Evolutionary conservation across 2,329 filamentous ascomycete genomes (phyloP).

Genomic region (Oidium heveae): DNA sequence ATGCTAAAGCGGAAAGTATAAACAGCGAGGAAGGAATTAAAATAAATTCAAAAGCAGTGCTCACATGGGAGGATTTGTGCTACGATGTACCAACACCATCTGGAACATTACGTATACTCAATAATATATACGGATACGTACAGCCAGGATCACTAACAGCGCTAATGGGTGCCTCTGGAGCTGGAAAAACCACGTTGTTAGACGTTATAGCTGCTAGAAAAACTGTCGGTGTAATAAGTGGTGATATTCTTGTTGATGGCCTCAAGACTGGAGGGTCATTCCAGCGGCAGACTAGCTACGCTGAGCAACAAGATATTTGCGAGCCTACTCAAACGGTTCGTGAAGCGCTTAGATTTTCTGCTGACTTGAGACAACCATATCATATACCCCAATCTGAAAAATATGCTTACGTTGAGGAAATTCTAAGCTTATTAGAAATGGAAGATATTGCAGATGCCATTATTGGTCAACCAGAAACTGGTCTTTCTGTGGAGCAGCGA

Average conservation of each 20-base stretch:
- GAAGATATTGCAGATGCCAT: conserved; percentile 40
- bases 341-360: conserved; percentile 41
- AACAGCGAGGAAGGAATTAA: conserved; percentile 18
- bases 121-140: conserved; percentile 36
- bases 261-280: conserved; percentile 30
- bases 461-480: conserved; percentile 32
- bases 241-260: conserved; percentile 37
- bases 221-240: conserved; percentile 36
- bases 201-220: conserved; percentile 37
- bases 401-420: conserved; percentile 38
- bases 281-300: conserved; percentile 37
- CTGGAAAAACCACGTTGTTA: conserved; percentile 40
- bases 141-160: conserved; percentile 35
- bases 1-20: conserved; percentile 18
- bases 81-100: conserved; percentile 38
- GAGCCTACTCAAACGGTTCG: conserved; percentile 35
- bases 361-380: conserved; percentile 34
- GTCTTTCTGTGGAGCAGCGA: conserved; percentile 39
- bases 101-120: conserved; percentile 22
- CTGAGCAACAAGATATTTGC: conserved; percentile 40
- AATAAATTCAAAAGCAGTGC: conserved; percentile 35
- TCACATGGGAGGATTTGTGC: conserved; percentile 70
- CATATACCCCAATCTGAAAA: conserved; percentile 32
- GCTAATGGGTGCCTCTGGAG: conserved; percentile 35
- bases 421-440: conserved; percentile 38